Base-by-base conservation (phyloP, 1,284 basidiomycete genomes). In the Rhizoctonia solani region DNA sequence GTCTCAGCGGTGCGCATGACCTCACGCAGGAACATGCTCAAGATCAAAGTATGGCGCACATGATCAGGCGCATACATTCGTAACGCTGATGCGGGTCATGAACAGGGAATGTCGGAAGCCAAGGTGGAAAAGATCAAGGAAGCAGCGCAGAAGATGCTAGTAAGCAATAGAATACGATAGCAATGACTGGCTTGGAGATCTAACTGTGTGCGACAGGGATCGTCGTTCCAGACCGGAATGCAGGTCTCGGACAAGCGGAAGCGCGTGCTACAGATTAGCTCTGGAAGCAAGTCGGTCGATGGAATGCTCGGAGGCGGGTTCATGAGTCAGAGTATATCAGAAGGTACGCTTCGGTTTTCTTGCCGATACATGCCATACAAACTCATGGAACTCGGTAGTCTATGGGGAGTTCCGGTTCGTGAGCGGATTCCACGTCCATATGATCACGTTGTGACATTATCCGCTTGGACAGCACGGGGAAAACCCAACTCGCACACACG, bases 121-220 rank as follows among this genome's bases (percentile, higher is more conserved):
- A 97, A 97, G 76, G 92, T 97, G 0, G 94, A 97, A 74, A 97
- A 97, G 76, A 91, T 97, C 73, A 96, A 96, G 81, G 93, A 95
- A 81, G 90, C 90, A 13, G 90, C 90, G 2, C 83, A 88, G 69
- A 95, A 94, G 75, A 88, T 93, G 66, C 79, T 91, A 55, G 92
- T 93, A 70, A 66, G 76, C n/a, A n/a, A n/a, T n/a, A n/a, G n/a
- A n/a, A n/a, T n/a, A n/a, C n/a, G n/a, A n/a, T n/a, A n/a, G n/a
- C n/a, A n/a, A n/a, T n/a, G n/a, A n/a, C n/a, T n/a, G n/a, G n/a
- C n/a, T n/a, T n/a, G n/a, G n/a, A n/a, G n/a, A n/a, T n/a, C n/a
- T n/a, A n/a, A n/a, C n/a, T n/a, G n/a, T n/a, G n/a, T n/a, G n/a
- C 52, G 53, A 27, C 71, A 93, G 91, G 92, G 93, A 0, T 90